Conservation (phyloP, 2,329 filamentous ascomycete genomes). For the Colletotrichum gigasporum region DNA sequence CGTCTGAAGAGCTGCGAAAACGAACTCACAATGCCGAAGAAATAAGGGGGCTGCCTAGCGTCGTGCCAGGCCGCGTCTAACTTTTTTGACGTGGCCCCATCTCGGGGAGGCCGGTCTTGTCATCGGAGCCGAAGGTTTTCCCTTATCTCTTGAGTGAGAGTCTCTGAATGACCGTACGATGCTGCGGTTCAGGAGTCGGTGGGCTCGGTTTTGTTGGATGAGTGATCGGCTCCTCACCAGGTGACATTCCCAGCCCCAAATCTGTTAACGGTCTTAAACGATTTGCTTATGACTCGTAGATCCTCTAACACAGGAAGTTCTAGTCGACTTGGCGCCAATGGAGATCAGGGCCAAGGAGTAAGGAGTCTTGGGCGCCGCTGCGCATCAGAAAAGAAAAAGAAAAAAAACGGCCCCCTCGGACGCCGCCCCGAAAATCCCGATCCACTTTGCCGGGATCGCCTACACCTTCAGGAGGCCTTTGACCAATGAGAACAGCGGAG, state of each 20-base stretch:
- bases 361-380: not conserved
- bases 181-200: slow-evolving; percentile 1
- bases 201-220: not conserved
- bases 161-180: too few species aligned
- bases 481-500: not conserved
- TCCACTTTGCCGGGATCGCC: not conserved
- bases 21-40: not conserved
- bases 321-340: slow-evolving; percentile 13
- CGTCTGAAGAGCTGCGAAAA: not conserved
- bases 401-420: not conserved
- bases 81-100: not conserved
- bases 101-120: slow-evolving; percentile 4
- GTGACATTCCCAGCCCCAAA: not conserved
- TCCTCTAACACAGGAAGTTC: not conserved
- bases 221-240: slow-evolving; percentile 7
- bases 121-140: not conserved
- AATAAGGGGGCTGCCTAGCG: not conserved
- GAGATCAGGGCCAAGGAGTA: not conserved
- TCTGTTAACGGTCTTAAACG: not conserved
- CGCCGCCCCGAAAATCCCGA: slow-evolving; percentile 9
- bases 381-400: not conserved
- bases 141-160: not conserved
- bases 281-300: slow-evolving; percentile 13
- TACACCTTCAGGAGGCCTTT: not conserved
- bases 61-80: not conserved